Evolutionary conservation across 148 eudicot species (phyloP), one percentile per base, ranked within the genome.

Genomic region (Bassia scoparia): DNA sequence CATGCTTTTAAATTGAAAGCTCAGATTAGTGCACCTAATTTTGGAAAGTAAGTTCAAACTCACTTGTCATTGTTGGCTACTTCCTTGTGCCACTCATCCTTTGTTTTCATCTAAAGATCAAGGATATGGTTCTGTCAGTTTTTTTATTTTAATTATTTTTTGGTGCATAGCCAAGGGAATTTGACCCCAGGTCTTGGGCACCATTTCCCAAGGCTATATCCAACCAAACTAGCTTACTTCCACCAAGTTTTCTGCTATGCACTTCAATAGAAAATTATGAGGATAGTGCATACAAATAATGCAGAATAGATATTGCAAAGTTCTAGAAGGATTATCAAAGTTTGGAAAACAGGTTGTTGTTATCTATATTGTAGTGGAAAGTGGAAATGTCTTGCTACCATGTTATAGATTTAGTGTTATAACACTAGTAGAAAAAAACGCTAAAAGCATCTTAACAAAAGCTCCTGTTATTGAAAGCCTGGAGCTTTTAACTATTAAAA

Each of bases 11-110:
- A 78, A 49, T 83, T 87, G 53, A 83, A 87, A 72, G 70, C 82
- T 72, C 86, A 85, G 56, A 69, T 86, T 30, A 74, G 73, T 52
- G 79, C 53, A 68, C 79, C 85, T 18, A 70, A 88, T 66, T 81
- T 86, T 83, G 84, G 83, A n/a, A 76, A 83, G 99, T 95, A 78
- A 87, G 94, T 79, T 78, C 26, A n/a, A 64, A 49, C 52, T 43
- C 27, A 17, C 38, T 33, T 56, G n/a, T 31, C 30, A 31, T 23
- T 38, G 52, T 58, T 15, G 29, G 53, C 26, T n/a, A 4, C 23
- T 33, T 27, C 44, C 46, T 31, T 30, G 18, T 38, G 27, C 55
- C 52, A 26, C 23, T 61, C n/a, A n/a, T n/a, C n/a, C n/a, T n/a
- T n/a, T n/a, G n/a, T 16, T 35, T 23, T 68, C 35, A 43, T 7